Evolutionary conservation across 202 grass and related monocot species (phyloP).

Genomic region (Thinopyrum obtusiflorum): DNA sequence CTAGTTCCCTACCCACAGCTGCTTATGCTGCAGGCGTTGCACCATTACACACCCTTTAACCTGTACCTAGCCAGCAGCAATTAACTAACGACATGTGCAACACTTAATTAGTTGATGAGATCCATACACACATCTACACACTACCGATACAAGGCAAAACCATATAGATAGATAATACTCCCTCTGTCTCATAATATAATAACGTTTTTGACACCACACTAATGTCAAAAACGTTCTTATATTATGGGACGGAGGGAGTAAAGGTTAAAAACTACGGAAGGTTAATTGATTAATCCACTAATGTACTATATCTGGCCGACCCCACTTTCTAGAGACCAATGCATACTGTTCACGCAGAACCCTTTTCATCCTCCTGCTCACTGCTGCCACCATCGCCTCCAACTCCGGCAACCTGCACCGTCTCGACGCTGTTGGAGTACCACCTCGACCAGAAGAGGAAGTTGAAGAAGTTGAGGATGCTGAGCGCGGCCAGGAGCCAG

Average conservation of each 20-base stretch:
- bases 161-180: too few relatives aligned
- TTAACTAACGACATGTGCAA: slow-evolving; percentile 13
- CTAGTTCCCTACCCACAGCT: not conserved
- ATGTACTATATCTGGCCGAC: too few relatives aligned
- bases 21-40: not conserved
- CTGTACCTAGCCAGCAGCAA: not conserved
- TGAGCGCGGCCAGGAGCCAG: slow-evolving; percentile 69
- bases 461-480: slow-evolving; percentile 76
- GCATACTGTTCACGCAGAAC: not conserved
- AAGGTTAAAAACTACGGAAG: too few relatives aligned
- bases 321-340: too few relatives aligned
- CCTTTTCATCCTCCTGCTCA: slow-evolving; percentile 31
- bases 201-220: too few relatives aligned
- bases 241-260: too few relatives aligned
- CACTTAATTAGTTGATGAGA: not conserved
- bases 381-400: not conserved
- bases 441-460: slow-evolving; percentile 83
- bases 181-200: too few relatives aligned
- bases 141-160: not conserved
- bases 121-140: slow-evolving; percentile 10
- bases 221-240: too few relatives aligned
- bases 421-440: slow-evolving; percentile 56
- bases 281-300: slow-evolving; percentile 38
- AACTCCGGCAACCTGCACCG: slow-evolving; percentile 36
- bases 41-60: not conserved